Conservation (phyloP, 2,329 filamentous ascomycete genomes). For the Calonectria pseudoturangicola region DNA sequence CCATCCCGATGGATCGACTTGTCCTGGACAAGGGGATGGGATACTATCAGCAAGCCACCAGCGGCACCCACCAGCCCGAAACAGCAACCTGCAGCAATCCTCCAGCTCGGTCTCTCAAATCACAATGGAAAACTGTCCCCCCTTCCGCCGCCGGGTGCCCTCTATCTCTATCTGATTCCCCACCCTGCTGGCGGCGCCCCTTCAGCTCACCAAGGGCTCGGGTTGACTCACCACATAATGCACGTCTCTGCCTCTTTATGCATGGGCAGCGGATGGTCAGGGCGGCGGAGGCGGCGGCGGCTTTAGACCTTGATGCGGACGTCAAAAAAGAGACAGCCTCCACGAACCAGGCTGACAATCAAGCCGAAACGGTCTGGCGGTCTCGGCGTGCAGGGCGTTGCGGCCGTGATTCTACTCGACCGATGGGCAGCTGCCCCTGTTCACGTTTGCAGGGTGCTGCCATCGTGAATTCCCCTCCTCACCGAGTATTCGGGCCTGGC, state of each 20-base stretch:
- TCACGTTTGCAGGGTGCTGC: neutral
- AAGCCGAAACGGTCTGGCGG: conserved; percentile 10
- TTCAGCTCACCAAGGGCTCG: conserved; percentile 31
- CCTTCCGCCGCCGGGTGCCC: conserved; percentile 1
- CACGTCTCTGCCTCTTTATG: conserved; percentile 3
- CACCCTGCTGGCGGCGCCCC: neutral
- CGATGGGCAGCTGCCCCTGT: neutral
- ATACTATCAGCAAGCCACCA: conserved; percentile 37
- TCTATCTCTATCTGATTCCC: conserved; percentile 18
- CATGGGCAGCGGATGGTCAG: neutral
- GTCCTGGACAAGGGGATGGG: conserved; percentile 27
- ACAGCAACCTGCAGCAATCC: conserved; percentile 33
- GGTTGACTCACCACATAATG: conserved; percentile 27
- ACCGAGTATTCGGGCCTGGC: conserved; percentile 7
- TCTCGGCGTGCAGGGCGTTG: conserved; percentile 10
- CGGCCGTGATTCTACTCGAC: neutral
- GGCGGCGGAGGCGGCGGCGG: neutral
- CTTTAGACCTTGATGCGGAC: neutral
- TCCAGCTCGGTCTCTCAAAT: conserved; percentile 28
- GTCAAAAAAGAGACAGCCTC: conserved; percentile 11
- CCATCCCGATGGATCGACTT: conserved; percentile 10
- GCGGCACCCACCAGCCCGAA: conserved; percentile 33
- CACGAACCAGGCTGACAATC: conserved; percentile 13
- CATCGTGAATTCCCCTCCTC: neutral
- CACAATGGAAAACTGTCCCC: conserved; percentile 15